Conservation (phyloP, 1,139 yeast species). For the Debaryomycetaceae sp. region DNA sequence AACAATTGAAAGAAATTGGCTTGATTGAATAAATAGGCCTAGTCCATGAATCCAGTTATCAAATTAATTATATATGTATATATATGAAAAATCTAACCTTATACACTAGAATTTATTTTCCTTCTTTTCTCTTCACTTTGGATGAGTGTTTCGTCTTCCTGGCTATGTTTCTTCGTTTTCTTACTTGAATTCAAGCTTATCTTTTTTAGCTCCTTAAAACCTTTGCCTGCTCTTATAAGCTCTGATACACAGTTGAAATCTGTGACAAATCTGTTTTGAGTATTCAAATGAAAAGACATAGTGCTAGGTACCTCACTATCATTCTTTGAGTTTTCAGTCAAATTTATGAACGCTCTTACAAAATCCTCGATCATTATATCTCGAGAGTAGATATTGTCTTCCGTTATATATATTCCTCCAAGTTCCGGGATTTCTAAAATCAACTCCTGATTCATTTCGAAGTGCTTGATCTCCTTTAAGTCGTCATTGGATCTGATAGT, state of each 20-base stretch:
- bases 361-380: constrained; percentile 32
- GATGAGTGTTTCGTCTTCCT: background rate
- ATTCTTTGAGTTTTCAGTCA: constrained; percentile 18
- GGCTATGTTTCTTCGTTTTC: background rate
- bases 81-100: constrained; percentile 2
- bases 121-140: background rate
- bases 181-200: background rate
- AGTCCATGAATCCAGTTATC: background rate
- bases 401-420: constrained; percentile 28
- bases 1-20: constrained; percentile 52
- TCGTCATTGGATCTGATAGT: constrained; percentile 25
- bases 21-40: constrained; percentile 3
- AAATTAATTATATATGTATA: background rate
- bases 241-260: constrained; percentile 26
- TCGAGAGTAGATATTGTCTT: constrained; percentile 36
- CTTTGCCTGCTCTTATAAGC: constrained; percentile 18
- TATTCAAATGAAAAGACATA: constrained; percentile 23
- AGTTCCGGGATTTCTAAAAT: constrained; percentile 32
- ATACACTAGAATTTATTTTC: constrained; percentile 2
- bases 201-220: constrained; percentile 14
- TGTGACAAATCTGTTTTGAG: constrained; percentile 32
- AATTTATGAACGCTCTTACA: constrained; percentile 23
- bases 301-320: constrained; percentile 14
- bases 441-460: constrained; percentile 28
- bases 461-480: constrained; percentile 22